phyloP scores from a whole-genome alignment of 2,329 filamentous ascomycete genomes.

The Ophiostoma sp. region DNA sequence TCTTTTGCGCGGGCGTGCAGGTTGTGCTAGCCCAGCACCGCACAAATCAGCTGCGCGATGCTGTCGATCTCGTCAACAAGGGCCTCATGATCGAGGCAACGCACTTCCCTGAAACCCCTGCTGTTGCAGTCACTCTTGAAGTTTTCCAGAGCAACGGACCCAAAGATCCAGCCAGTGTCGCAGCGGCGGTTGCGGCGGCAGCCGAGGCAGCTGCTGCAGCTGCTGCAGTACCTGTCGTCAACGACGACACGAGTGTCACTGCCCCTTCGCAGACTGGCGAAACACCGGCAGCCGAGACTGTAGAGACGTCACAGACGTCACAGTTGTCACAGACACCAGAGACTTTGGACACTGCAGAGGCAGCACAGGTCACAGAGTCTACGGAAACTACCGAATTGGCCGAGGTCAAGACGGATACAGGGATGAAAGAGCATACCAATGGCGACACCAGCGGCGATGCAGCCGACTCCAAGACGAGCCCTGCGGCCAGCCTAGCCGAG shows the following conservation, averaged over 20 bases:
- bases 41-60: constrained; percentile 51
- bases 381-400: neutral
- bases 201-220: constrained; percentile 15
- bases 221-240: neutral
- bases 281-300: constrained; percentile 1
- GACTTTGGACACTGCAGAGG: neutral
- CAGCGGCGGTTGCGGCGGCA: constrained; percentile 17
- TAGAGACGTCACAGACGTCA: neutral
- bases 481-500: neutral
- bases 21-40: constrained; percentile 57
- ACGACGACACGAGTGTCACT: neutral
- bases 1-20: constrained; percentile 60
- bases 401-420: neutral
- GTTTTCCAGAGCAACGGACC: constrained; percentile 39
- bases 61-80: constrained; percentile 45
- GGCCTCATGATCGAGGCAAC: constrained; percentile 52
- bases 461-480: neutral
- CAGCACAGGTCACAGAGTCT: neutral
- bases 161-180: constrained; percentile 28
- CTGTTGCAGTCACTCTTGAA: constrained; percentile 41
- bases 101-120: constrained; percentile 46
- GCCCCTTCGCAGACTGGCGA: neutral
- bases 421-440: neutral
- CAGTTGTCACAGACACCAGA: neutral
- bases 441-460: neutral